Conservation (phyloP, 257 asterid species). For the Fraxinus anomala region DNA sequence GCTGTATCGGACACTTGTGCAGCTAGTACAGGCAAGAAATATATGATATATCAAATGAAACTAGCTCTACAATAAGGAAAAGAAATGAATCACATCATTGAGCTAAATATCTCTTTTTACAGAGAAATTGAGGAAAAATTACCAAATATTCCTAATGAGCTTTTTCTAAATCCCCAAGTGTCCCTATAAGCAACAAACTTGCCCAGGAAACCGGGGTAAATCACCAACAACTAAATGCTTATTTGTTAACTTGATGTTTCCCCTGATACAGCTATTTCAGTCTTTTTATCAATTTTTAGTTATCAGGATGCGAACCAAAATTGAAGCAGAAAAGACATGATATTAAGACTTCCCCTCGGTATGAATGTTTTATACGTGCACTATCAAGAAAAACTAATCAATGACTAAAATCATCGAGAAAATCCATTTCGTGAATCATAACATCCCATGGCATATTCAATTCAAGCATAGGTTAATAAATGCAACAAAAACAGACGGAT, state of each 20-base stretch:
- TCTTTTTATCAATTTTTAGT: not conserved
- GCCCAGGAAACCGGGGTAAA: not conserved
- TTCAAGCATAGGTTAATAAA: not conserved
- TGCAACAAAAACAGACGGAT: constrained; percentile 23
- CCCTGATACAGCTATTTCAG: not conserved
- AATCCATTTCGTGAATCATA: not conserved
- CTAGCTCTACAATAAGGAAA: constrained; percentile 1
- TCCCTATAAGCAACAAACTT: not conserved
- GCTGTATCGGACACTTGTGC: constrained; percentile 4
- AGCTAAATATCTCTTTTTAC: constrained; percentile 2
- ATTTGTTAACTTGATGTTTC: not conserved
- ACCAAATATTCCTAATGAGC: not conserved
- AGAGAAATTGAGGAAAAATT: constrained; percentile 10
- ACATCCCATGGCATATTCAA: not conserved
- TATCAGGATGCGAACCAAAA: not conserved
- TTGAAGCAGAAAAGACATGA: not conserved
- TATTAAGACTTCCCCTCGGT: not conserved
- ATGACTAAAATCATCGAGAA: not conserved
- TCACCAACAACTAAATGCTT: not conserved
- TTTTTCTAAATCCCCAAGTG: not conserved
- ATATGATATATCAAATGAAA: constrained; percentile 13
- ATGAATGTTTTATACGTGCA: not conserved
- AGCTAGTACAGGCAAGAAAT: not conserved
- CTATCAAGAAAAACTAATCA: not conserved
- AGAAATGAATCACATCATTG: not conserved